A percentile compares a stretch with the other conserved stretches of the same genome.
These are phyloP conservation scores for Nigrospora oryzae DNA, from an alignment of 2,329 filamentous ascomycete genomes.

Conservation along the genomic window DNA sequence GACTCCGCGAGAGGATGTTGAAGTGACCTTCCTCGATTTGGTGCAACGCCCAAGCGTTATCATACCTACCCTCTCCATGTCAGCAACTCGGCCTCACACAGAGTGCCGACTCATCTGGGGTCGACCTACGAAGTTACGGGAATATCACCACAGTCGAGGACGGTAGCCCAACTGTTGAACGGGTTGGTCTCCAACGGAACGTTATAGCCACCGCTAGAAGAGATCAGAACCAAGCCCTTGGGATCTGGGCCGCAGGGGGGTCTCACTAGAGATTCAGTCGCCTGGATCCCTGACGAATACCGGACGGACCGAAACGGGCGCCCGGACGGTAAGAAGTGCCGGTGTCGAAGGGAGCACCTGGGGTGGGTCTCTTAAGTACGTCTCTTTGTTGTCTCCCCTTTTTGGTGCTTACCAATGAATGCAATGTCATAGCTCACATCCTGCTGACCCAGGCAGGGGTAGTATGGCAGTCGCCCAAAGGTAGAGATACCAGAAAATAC, in stretches of 20 bases:
- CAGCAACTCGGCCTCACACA: background rate
- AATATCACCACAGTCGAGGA: conserved; percentile 78
- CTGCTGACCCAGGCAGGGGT: conserved; percentile 63
- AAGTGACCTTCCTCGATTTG: conserved; percentile 85
- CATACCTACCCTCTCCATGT: conserved; percentile 47
- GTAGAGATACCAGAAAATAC: conserved; percentile 86
- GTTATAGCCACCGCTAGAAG: conserved; percentile 70
- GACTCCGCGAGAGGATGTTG: conserved; percentile 61
- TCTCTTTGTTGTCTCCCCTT: background rate
- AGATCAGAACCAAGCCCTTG: conserved; percentile 10
- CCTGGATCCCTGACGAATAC: conserved; percentile 79
- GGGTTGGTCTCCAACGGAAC: conserved; percentile 73
- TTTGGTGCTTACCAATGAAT: conserved; percentile 62
- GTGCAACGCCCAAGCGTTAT: conserved; percentile 72
- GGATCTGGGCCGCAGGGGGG: background rate
- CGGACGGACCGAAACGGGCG: conserved; percentile 75
- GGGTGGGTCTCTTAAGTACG: background rate
- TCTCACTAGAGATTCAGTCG: conserved; percentile 80
- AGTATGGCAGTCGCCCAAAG: conserved; percentile 72
- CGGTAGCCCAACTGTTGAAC: conserved; percentile 72
- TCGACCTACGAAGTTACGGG: conserved; percentile 67
- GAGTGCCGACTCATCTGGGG: conserved; percentile 2
- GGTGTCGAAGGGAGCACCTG: conserved; percentile 76
- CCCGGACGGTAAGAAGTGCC: conserved; percentile 79
- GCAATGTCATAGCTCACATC: conserved; percentile 75